A percentile compares a stretch with the other conserved stretches of the same genome.
phyloP scores from a whole-genome alignment of 2,329 filamentous ascomycete genomes.

The Paracorniculantispora psalliotae region DNA sequence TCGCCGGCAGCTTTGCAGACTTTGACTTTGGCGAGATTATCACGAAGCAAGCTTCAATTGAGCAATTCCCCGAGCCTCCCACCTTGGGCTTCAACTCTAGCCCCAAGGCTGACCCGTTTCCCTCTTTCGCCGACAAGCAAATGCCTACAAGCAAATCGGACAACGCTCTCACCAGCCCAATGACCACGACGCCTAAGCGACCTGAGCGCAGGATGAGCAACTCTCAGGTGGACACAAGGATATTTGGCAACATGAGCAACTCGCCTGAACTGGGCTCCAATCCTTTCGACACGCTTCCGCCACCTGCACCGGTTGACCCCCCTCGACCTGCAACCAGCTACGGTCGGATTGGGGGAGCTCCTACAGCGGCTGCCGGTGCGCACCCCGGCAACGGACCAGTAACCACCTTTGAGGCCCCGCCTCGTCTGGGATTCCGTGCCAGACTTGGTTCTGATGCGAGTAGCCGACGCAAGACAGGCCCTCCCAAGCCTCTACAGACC shows the following conservation, averaged over 20 bases:
- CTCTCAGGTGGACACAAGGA: not conserved
- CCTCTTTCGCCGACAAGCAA: not conserved
- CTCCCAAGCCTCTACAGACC: conserved; percentile 4
- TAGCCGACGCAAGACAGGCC: conserved; percentile 2
- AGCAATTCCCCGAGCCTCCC: conserved; percentile 4
- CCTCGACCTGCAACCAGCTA: conserved; percentile 8
- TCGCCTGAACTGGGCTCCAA: not conserved
- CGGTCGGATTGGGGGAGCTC: not conserved
- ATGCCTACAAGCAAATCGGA: not conserved
- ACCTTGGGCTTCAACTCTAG: not conserved
- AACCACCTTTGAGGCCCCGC: not conserved
- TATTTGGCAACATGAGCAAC: not conserved
- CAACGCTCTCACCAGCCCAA: not conserved
- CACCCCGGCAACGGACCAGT: not conserved
- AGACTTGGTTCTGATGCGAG: conserved; percentile 12
- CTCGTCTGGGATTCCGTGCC: conserved; percentile 10
- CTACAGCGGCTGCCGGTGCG: not conserved
- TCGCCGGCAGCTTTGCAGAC: conserved; percentile 33
- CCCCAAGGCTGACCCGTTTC: not conserved
- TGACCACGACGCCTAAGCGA: not conserved
- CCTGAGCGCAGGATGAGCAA: not conserved
- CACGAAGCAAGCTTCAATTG: conserved; percentile 16
- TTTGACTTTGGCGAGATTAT: conserved; percentile 35
- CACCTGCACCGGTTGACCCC: not conserved
- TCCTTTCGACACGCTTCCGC: not conserved